Conservation (phyloP, 768 basidiomycete genomes). For the Suillus variegatus region DNA sequence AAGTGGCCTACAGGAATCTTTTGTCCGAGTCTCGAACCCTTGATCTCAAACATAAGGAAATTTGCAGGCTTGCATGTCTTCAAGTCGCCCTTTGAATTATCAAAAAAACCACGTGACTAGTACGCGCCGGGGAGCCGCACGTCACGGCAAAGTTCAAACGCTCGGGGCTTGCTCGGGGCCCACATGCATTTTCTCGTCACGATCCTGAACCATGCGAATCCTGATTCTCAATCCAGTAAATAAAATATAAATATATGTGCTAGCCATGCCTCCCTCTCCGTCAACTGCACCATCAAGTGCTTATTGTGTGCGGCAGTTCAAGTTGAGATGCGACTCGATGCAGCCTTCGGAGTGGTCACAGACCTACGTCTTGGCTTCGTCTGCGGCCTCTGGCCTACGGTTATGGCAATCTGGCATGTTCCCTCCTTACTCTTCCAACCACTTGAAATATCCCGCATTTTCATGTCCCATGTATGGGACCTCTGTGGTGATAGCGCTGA, state of each 20-base stretch:
- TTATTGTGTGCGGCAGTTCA: background rate
- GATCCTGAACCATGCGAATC: background rate
- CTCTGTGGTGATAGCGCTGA: constrained; percentile 51
- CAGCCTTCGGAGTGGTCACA: background rate
- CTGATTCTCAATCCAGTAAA: background rate
- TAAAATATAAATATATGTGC: background rate
- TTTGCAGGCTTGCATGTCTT: background rate
- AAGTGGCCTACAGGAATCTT: background rate
- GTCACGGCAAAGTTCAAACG: background rate
- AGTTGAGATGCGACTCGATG: background rate
- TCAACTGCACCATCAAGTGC: background rate
- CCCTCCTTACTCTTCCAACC: constrained; percentile 53
- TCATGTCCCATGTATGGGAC: constrained; percentile 62
- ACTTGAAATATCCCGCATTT: constrained; percentile 46
- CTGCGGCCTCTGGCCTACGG: constrained; percentile 46
- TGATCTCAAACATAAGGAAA: background rate
- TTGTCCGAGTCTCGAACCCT: background rate
- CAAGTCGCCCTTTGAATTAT: too few relatives aligned
- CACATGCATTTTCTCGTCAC: background rate
- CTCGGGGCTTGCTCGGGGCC: too few relatives aligned
- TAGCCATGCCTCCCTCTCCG: background rate
- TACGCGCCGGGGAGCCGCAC: background rate
- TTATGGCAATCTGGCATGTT: constrained; percentile 36
- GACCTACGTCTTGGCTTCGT: constrained; percentile 44
- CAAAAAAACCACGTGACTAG: background rate